Evolutionary conservation across 2,329 filamentous ascomycete genomes (phyloP), one percentile per base, ranked within the genome.

Genomic region (Fusarium torreyae): DNA sequence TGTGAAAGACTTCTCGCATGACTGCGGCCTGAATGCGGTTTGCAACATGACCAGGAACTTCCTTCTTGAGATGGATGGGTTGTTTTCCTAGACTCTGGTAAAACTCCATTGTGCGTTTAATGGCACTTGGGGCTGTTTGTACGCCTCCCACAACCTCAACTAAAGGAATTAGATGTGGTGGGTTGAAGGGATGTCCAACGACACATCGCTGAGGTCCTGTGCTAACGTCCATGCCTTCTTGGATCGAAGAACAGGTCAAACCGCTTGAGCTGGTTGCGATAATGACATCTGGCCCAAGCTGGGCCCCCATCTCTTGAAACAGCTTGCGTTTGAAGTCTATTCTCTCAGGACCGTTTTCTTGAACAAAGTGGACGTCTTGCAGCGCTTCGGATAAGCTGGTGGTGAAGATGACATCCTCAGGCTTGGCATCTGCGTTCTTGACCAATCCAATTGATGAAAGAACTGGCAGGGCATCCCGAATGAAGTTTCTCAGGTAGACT

Each of bases 21-120:
- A 66, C 53, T 1, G 63, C 63, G 18, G 63, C 63, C 46, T 66
- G 63, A 9, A 66, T 59, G 10, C 63, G 48, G 33, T 66, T 66
- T 11, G 63, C 63, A 18, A 66, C 60, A 13, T 66, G 63, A 1
- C 63, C 63, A 0, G 59, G 59, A 1, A 64, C 63, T 24, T 66
- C 63, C 7, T 64, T 64, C 15, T 64, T 58, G 3, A 66, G 22
- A 11, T 59, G 60, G 5, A 66, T 66, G 3, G 63, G 45, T 14
- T 49, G 48, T 7, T 66, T 66, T 3, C 60, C 63, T 17, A 66
- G 26, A 3, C 5, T 14, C 6, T 44, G 11, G 20, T 64, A 66
- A 8, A 66, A 66, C 0, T 15, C 1, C 53, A 66, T 58, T 9
- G 59, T 59, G 2, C 24, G 42, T 14, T 50, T 38, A 6, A 64